Percentiles rank a stretch among this genome's conserved stretches.
Evolutionary conservation across 345 rosid species (phyloP).

Genomic region (Mangifera indica): DNA sequence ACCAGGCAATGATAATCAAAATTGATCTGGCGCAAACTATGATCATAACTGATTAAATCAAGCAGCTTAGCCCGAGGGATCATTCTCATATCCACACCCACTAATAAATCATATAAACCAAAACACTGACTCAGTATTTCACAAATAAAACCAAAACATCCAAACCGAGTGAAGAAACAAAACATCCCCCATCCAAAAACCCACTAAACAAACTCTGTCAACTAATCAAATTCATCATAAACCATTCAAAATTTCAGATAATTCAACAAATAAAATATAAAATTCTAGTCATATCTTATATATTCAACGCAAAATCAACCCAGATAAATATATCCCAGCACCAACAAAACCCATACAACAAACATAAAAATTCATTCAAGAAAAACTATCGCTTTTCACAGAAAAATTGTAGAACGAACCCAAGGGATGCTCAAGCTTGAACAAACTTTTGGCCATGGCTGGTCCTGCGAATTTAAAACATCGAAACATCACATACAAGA

Average conservation of each 20-base stretch:
- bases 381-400: too few species aligned
- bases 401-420: slow-evolving; percentile 38
- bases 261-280: neutral
- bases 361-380: too few species aligned
- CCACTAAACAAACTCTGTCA: neutral
- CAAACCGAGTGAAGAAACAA: neutral
- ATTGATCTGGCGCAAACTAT: too few species aligned
- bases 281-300: neutral
- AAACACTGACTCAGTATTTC: neutral
- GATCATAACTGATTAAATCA: too few species aligned
- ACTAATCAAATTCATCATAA: neutral
- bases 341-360: too few species aligned
- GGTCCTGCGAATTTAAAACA: slow-evolving; percentile 50
- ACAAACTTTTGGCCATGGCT: slow-evolving; percentile 62
- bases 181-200: neutral
- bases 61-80: too few species aligned
- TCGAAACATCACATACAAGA: slow-evolving; percentile 33
- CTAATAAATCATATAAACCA: neutral
- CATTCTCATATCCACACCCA: too few species aligned
- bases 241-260: slow-evolving; percentile 2
- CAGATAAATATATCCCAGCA: slow-evolving; percentile 10
- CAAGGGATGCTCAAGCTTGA: slow-evolving; percentile 67
- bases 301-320: neutral
- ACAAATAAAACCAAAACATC: neutral
- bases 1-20: too few species aligned